Evolutionary conservation across 1,284 basidiomycete genomes (phyloP).

Genomic region (Earliella scabrosa): DNA sequence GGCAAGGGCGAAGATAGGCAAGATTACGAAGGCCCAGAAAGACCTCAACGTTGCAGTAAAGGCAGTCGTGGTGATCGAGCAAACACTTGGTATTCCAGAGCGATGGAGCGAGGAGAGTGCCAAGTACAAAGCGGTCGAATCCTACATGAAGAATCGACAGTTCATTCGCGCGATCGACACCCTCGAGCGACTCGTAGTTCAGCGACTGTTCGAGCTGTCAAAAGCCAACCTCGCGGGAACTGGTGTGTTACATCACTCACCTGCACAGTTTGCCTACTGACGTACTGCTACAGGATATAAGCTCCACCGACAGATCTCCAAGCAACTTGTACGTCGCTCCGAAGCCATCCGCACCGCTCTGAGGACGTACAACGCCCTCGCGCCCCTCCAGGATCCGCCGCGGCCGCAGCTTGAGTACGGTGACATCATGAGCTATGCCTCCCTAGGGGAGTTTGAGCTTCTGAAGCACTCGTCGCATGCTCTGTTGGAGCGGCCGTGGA

Average conservation of each 20-base stretch:
- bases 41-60: not conserved
- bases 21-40: not conserved
- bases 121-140: not conserved
- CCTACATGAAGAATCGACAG: not conserved
- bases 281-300: constrained; percentile 21
- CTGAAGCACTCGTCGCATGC: constrained; percentile 7
- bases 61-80: not conserved
- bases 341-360: constrained; percentile 10
- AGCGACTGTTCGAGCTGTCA: constrained; percentile 7
- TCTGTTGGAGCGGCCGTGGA: constrained; percentile 10
- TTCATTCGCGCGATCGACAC: constrained; percentile 9
- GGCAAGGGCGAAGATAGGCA: not conserved
- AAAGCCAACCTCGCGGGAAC: constrained; percentile 3
- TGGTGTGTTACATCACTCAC: too few species aligned
- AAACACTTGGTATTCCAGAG: not conserved
- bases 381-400: constrained; percentile 1
- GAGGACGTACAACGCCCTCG: constrained; percentile 4
- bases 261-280: too few species aligned
- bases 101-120: not conserved
- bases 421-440: constrained; percentile 7
- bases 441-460: constrained; percentile 15
- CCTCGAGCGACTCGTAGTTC: constrained; percentile 9
- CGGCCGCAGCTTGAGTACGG: not conserved
- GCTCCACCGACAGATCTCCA: constrained; percentile 13
- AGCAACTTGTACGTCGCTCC: constrained; percentile 9